Percentiles rank a stretch among this genome's conserved stretches.
These are phyloP conservation scores for Colletotrichum sp. DNA, from an alignment of 2,329 filamentous ascomycete species.

Conservation along the genomic window DNA sequence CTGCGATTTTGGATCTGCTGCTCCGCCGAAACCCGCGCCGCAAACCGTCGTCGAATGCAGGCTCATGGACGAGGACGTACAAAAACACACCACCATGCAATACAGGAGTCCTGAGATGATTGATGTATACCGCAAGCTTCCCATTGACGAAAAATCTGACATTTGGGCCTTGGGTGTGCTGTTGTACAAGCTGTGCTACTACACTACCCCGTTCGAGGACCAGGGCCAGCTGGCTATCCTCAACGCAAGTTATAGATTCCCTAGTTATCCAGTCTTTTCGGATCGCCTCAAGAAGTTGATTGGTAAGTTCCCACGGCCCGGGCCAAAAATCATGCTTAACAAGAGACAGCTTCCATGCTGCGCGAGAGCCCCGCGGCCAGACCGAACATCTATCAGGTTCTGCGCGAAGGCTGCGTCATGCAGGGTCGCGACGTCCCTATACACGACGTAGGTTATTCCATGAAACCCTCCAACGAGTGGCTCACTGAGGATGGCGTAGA, in stretches of 20 bases:
- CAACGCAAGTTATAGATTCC: conserved; percentile 93
- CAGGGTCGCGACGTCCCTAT: conserved; percentile 85
- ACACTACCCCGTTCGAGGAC: conserved; percentile 98
- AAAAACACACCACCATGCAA: conserved; percentile 95
- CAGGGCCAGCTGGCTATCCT: conserved; percentile 97
- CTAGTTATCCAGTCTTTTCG: conserved; percentile 86
- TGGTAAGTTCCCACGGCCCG: conserved; percentile 52
- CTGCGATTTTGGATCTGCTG: conserved; percentile 96
- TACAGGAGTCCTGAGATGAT: conserved; percentile 99
- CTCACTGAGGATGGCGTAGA: conserved; percentile 51
- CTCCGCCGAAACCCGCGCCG: conserved; percentile 81
- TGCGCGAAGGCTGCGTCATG: conserved; percentile 87
- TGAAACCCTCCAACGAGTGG: conserved; percentile 19
- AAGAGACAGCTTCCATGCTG: conserved; percentile 77
- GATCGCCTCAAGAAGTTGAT: conserved; percentile 89
- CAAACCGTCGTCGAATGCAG: conserved; percentile 87
- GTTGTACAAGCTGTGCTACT: conserved; percentile 98
- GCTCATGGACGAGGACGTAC: conserved; percentile 93
- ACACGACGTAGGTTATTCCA: conserved; percentile 71
- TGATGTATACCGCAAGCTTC: conserved; percentile 94
- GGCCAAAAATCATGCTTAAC: conserved; percentile 22
- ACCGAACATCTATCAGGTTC: conserved; percentile 93
- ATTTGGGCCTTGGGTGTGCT: conserved; percentile 97
- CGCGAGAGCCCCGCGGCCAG: conserved; percentile 77
- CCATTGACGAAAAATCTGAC: conserved; percentile 98